These are phyloP conservation scores for Emericellopsis cladophorae DNA, from an alignment of 2,329 filamentous ascomycete species.

Conservation along the genomic window DNA sequence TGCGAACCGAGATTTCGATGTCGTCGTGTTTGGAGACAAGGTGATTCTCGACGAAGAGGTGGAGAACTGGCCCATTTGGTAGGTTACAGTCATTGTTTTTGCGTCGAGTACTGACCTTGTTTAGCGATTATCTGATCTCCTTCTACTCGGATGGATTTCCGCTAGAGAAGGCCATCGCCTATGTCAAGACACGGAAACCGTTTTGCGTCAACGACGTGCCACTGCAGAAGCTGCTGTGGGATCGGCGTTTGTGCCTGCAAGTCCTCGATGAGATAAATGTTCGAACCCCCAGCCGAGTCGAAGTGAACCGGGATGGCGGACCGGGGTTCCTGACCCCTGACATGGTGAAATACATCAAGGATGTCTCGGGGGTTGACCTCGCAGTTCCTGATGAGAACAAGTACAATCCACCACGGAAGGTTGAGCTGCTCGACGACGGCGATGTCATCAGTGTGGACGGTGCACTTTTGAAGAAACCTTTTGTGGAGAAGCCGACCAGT, in stretches of 20 bases:
- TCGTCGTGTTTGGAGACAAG: slow-evolving; percentile 96
- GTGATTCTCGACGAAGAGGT: slow-evolving; percentile 95
- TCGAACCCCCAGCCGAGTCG: slow-evolving; percentile 75
- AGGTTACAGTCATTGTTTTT: slow-evolving; percentile 13
- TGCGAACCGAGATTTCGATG: slow-evolving; percentile 84
- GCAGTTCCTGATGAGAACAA: slow-evolving; percentile 55
- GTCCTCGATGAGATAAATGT: slow-evolving; percentile 85
- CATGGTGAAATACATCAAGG: slow-evolving; percentile 66
- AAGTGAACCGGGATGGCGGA: slow-evolving; percentile 88
- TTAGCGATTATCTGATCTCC: slow-evolving; percentile 81
- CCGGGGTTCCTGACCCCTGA: slow-evolving; percentile 68
- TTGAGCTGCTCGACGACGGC: slow-evolving; percentile 81
- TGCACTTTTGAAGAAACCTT: slow-evolving; percentile 70
- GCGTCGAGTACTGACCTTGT: background rate
- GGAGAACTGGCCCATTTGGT: slow-evolving; percentile 90
- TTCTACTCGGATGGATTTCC: slow-evolving; percentile 98
- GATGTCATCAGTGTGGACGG: slow-evolving; percentile 86
- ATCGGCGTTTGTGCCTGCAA: slow-evolving; percentile 76
- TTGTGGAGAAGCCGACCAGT: slow-evolving; percentile 96
- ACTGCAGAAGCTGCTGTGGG: slow-evolving; percentile 97
- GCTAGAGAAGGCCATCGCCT: slow-evolving; percentile 91
- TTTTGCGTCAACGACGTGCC: slow-evolving; percentile 96
- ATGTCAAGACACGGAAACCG: slow-evolving; percentile 82
- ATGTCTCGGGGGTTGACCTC: slow-evolving; percentile 65
- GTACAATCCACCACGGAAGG: slow-evolving; percentile 51